A percentile compares a stretch with the other conserved stretches of the same genome.
phyloP scores from a whole-genome alignment of 1,139 yeast species.

The Saccharomycopsis hybrid region DNA sequence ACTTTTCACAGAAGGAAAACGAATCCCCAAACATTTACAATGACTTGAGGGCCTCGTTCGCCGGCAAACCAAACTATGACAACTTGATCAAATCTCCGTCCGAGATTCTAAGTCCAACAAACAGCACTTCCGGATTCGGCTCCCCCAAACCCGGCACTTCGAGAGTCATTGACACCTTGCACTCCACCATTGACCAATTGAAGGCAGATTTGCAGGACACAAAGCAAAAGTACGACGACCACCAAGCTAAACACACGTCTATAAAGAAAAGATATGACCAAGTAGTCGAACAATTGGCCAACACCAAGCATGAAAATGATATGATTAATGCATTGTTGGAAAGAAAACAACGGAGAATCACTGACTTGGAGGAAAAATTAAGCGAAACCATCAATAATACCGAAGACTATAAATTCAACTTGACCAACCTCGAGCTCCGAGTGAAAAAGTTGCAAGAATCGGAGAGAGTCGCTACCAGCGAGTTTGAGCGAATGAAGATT shows the following conservation, averaged over 20 bases:
- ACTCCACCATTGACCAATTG: constrained; percentile 48
- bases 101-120: constrained; percentile 10
- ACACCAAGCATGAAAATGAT: constrained; percentile 65
- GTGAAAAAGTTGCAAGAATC: constrained; percentile 44
- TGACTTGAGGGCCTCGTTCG: background rate
- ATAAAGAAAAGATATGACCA: constrained; percentile 49
- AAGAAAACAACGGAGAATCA: constrained; percentile 57
- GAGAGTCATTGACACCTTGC: constrained; percentile 52
- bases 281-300: constrained; percentile 59
- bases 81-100: constrained; percentile 13
- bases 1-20: constrained; percentile 13
- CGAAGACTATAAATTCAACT: constrained; percentile 41
- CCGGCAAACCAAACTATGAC: constrained; percentile 4
- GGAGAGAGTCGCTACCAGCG: constrained; percentile 43
- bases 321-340: constrained; percentile 56
- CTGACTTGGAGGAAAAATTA: constrained; percentile 53
- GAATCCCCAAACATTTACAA: constrained; percentile 4
- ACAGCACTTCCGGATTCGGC: constrained; percentile 5
- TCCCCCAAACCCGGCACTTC: constrained; percentile 30
- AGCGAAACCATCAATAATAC: constrained; percentile 39
- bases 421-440: constrained; percentile 44
- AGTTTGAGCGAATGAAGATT: constrained; percentile 49
- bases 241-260: constrained; percentile 44
- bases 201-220: constrained; percentile 47
- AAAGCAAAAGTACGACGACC: constrained; percentile 42